Conservation (phyloP, 345 rosid species). For the Hirschfeldia incana region DNA sequence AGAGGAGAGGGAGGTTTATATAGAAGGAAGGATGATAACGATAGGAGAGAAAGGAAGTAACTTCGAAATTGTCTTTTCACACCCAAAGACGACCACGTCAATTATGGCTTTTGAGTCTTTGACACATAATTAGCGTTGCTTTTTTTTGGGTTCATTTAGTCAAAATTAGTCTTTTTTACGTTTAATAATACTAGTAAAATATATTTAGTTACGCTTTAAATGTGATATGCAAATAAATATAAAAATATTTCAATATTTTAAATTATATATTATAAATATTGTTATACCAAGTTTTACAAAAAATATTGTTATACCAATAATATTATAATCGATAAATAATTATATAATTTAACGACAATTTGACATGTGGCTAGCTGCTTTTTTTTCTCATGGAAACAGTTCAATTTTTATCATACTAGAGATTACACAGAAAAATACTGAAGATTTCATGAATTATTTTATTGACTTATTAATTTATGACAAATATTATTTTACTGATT, state of each 20-base stretch:
- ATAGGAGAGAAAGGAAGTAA: not conserved
- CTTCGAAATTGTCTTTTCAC: not conserved
- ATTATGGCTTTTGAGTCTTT: slow-evolving; percentile 19
- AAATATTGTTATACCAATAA: too few species aligned
- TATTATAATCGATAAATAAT: not conserved
- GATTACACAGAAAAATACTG: too few species aligned
- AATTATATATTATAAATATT: too few species aligned
- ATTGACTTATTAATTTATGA: not conserved
- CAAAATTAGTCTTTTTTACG: not conserved
- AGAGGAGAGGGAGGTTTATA: not conserved
- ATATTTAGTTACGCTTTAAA: not conserved
- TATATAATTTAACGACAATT: not conserved
- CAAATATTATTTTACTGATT: too few species aligned
- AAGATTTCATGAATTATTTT: too few species aligned
- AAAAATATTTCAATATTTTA: too few species aligned
- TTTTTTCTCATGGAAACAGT: too few species aligned
- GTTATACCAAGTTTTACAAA: not conserved
- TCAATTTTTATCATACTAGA: too few species aligned
- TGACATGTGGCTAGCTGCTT: not conserved
- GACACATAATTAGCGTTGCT: slow-evolving; percentile 23
- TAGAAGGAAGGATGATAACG: not conserved
- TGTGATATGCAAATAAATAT: not conserved
- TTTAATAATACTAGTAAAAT: not conserved
- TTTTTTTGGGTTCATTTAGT: not conserved
- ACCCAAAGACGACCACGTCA: not conserved